phyloP scores from a whole-genome alignment of 805 yeast genomes.

The Sungouiozyma intestinalis region DNA sequence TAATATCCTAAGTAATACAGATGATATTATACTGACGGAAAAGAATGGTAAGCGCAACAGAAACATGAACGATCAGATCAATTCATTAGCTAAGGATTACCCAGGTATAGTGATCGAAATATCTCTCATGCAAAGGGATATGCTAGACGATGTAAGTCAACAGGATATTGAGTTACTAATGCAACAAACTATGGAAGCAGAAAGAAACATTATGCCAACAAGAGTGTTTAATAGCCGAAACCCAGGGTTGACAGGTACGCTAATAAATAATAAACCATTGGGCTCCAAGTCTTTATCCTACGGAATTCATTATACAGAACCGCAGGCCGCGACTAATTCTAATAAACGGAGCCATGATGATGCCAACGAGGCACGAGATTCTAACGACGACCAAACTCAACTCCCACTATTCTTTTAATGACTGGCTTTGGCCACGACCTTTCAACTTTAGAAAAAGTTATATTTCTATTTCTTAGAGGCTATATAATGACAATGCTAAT shows the following conservation, averaged over 20 bases:
- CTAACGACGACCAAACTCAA: not conserved
- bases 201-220: not conserved
- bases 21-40: conserved; percentile 19
- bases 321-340: not conserved
- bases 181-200: conserved; percentile 12
- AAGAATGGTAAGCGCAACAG: conserved; percentile 13
- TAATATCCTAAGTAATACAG: conserved; percentile 34
- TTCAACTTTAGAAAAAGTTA: no score
- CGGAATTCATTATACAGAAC: not conserved
- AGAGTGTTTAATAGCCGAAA: not conserved
- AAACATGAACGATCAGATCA: not conserved
- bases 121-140: conserved; percentile 28
- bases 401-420: not conserved
- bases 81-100: conserved; percentile 26
- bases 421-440: no score
- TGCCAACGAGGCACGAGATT: not conserved
- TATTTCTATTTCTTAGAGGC: not conserved
- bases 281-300: not conserved
- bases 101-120: conserved; percentile 35
- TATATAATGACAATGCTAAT: not conserved
- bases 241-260: not conserved
- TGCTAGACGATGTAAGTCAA: conserved; percentile 14
- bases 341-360: not conserved
- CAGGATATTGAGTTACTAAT: conserved; percentile 19
- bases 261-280: not conserved